A percentile compares a stretch with the other conserved stretches of the same genome.
Evolutionary conservation across 2,329 filamentous ascomycete genomes (phyloP).

Genomic region (Fusarium guadeloupense): DNA sequence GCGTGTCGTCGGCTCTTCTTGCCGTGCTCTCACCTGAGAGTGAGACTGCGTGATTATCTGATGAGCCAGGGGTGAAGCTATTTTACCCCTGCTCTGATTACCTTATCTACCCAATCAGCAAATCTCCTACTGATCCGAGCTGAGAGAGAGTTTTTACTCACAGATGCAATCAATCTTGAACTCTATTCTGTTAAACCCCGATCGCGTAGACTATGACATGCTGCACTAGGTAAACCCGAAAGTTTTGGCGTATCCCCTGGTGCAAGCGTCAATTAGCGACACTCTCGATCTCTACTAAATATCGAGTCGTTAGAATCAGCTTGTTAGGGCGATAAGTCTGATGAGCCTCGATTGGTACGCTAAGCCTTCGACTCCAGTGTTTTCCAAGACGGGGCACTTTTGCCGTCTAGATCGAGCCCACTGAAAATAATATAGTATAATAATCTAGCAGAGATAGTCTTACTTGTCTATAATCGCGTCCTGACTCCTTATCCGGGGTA

Average conservation of each 20-base stretch:
- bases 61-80: too few relatives aligned
- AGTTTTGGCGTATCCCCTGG: not conserved
- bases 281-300: not conserved
- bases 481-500: slow-evolving; percentile 7
- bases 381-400: not conserved
- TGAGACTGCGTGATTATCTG: too few relatives aligned
- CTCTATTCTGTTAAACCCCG: slow-evolving; percentile 1
- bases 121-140: too few relatives aligned
- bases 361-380: not conserved
- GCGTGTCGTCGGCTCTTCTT: not conserved
- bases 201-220: too few relatives aligned
- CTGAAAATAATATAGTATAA: slow-evolving; percentile 17
- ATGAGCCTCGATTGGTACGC: not conserved
- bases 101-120: too few relatives aligned
- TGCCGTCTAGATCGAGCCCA: not conserved
- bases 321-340: not conserved
- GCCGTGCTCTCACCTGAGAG: too few relatives aligned
- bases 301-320: too few relatives aligned
- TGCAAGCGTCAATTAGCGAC: slow-evolving; percentile 8
- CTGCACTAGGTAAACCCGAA: too few relatives aligned
- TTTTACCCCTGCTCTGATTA: too few relatives aligned
- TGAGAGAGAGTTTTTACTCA: too few relatives aligned
- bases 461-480: not conserved
- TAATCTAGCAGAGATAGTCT: slow-evolving; percentile 2
- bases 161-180: too few relatives aligned